A percentile compares a stretch with the other conserved stretches of the same genome.
phyloP scores from a whole-genome alignment of 371 early-diverging fungal species.

The Actinomortierella ambigua region DNA sequence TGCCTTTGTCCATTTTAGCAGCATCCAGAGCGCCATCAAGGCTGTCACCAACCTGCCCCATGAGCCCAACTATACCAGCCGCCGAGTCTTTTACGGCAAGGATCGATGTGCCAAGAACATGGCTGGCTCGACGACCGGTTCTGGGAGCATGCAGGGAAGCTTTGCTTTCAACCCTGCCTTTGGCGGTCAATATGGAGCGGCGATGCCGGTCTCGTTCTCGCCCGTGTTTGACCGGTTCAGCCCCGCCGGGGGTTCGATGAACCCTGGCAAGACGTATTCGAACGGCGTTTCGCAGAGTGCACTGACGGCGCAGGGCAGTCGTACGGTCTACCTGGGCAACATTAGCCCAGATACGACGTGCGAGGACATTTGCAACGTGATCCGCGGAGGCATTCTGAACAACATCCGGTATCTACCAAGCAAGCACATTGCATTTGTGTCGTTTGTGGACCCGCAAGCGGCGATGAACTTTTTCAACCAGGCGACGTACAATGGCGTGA shows the following conservation, averaged over 20 bases:
- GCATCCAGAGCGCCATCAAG: conserved; percentile 71
- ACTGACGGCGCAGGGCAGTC: conserved; percentile 48
- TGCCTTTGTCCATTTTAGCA: conserved; percentile 84
- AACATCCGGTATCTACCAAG: conserved; percentile 73
- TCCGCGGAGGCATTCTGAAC: conserved; percentile 84
- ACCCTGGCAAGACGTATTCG: conserved; percentile 3
- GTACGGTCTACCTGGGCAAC: conserved; percentile 82
- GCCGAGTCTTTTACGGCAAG: conserved; percentile 76
- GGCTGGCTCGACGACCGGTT: conserved; percentile 4
- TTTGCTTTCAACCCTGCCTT: conserved; percentile 17
- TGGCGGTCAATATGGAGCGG: conserved; percentile 18
- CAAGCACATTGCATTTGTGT: conserved; percentile 84
- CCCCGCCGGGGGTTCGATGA: conserved; percentile 12
- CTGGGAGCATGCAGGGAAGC: conserved; percentile 8
- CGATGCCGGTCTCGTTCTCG: conserved; percentile 23
- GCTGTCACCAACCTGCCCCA: conserved; percentile 64
- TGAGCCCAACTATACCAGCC: conserved; percentile 57
- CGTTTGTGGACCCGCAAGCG: conserved; percentile 75
- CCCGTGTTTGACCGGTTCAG: conserved; percentile 30
- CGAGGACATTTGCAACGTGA: conserved; percentile 83
- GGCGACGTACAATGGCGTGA: conserved; percentile 59
- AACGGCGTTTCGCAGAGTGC: conserved; percentile 8
- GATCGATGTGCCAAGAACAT: conserved; percentile 70
- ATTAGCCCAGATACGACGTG: conserved; percentile 74
- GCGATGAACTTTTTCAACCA: conserved; percentile 66